Percentiles rank a stretch among this genome's conserved stretches.
phyloP scores from a whole-genome alignment of 192 early-diverging fungal genomes.

The Polychytrium aggregatum region DNA sequence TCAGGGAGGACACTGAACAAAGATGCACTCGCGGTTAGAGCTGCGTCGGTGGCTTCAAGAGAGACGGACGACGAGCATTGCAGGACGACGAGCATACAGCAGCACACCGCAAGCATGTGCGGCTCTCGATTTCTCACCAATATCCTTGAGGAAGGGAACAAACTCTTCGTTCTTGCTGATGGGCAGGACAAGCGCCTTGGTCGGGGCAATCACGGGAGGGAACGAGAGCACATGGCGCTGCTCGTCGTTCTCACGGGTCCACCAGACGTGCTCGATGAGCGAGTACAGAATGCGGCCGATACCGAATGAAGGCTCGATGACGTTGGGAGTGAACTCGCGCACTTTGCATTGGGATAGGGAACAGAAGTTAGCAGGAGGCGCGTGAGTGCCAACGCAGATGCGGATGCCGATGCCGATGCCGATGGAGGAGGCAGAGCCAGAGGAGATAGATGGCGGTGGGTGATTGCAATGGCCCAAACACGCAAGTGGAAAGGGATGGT shows the following conservation, averaged over 20 bases:
- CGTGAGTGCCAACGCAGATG: not conserved
- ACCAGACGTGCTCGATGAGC: conserved; percentile 91
- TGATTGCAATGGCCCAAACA: no score
- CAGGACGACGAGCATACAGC: not conserved
- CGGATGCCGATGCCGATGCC: no score
- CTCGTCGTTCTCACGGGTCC: conserved; percentile 80
- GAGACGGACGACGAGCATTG: not conserved
- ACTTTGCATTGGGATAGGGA: conserved; percentile 24
- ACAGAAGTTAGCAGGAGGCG: conserved; percentile 4
- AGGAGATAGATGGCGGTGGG: no score
- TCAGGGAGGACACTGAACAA: conserved; percentile 51
- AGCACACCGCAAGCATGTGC: no score
- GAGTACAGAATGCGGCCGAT: conserved; percentile 95
- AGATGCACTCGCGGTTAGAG: conserved; percentile 4
- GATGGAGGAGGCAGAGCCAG: no score
- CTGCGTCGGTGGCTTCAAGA: not conserved
- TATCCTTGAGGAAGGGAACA: conserved; percentile 46
- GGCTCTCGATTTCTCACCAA: conserved; percentile 18
- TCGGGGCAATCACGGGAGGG: conserved; percentile 83
- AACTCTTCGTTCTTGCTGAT: conserved; percentile 75
- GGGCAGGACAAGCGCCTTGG: conserved; percentile 87
- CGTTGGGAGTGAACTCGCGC: conserved; percentile 93
- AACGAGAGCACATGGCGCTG: conserved; percentile 82
- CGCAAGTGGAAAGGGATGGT: no score
- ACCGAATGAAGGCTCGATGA: conserved; percentile 99